Evolutionary conservation across 2,329 filamentous ascomycete genomes (phyloP), one percentile per base, ranked within the genome.

Genomic region (Coniochaeta sp.): DNA sequence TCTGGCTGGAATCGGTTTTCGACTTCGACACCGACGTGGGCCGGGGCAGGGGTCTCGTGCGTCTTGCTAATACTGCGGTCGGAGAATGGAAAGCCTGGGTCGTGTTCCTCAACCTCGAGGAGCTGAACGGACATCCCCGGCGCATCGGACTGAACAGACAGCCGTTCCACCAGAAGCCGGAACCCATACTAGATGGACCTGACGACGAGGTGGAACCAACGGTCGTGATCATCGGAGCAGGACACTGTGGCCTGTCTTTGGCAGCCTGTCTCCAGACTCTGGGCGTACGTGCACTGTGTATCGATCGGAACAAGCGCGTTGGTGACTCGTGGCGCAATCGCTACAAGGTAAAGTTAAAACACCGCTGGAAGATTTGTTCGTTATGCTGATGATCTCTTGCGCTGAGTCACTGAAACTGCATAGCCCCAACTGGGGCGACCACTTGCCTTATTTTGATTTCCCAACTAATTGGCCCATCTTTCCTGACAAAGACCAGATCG

Each of bases 401-500:
- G 7, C 13, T 33, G 12, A 33, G 31, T 8, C 31, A 14, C 31
- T 33, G 7, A 33, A 7, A n/a, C 13, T 33, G 31, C 31, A 33
- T n/a, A 33, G 31, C 31, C 31, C 31, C 5, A 33, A 6, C 31
- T 33, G 31, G 31, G 31, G 31, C 6, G 31, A 33, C 31, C 70
- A 76, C 57, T 67, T 83, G 63, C 77, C 81, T 0, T 85, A 82
- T 59, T 59, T 85, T 14, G 67, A 70, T 0, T 84, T 83, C 57
- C 81, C 81, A 0, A 58, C 71, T 1, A 73, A 71, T 54, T 85
- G 80, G 79, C 81, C 82, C 0, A 65, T 82, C n/a, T 85, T 82
- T 62, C 84, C 80, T 0, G 81, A 81, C 1, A 83, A 83, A 56
- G 79, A 84, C 61, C 85, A 85, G 57, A 68, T 83, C 0, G 82